Evolutionary conservation across 2,329 filamentous ascomycete genomes (phyloP).

Genomic region (Verruconis gallopava): DNA sequence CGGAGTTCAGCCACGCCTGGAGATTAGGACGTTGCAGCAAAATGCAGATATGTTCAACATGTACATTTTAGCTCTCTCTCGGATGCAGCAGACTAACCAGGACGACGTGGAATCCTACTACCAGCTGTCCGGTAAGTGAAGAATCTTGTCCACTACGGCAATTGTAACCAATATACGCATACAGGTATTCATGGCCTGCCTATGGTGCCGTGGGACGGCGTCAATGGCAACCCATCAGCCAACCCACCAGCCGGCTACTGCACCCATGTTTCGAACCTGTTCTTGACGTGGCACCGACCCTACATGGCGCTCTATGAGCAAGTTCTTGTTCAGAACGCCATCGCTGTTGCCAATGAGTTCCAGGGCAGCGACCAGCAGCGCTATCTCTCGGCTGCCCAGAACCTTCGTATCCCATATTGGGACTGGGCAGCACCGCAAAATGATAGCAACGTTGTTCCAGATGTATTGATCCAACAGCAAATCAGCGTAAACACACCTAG

Average conservation of each 20-base stretch:
- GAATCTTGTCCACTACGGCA: slow-evolving; percentile 19
- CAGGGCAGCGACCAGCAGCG: not conserved
- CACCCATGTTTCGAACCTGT: slow-evolving; percentile 62
- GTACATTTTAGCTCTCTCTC: slow-evolving; percentile 59
- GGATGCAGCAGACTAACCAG: slow-evolving; percentile 56
- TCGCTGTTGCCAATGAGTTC: slow-evolving; percentile 6
- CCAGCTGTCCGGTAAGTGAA: slow-evolving; percentile 51
- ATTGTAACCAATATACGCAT: slow-evolving; percentile 4
- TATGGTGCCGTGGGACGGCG: slow-evolving; percentile 40
- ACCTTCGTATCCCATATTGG: slow-evolving; percentile 9
- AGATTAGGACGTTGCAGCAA: slow-evolving; percentile 55
- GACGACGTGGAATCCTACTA: slow-evolving; percentile 57
- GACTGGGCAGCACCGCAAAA: slow-evolving; percentile 8
- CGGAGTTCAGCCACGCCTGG: slow-evolving; percentile 37
- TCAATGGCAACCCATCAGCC: slow-evolving; percentile 35
- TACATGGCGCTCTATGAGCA: slow-evolving; percentile 53
- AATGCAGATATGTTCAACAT: slow-evolving; percentile 56
- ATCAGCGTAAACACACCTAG: slow-evolving; percentile 26
- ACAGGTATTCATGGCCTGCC: slow-evolving; percentile 69
- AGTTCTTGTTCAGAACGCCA: slow-evolving; percentile 3
- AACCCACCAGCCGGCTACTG: slow-evolving; percentile 51
- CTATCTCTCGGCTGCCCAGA: slow-evolving; percentile 2
- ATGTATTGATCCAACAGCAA: slow-evolving; percentile 21
- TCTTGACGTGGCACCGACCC: slow-evolving; percentile 75
- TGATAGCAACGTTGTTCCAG: slow-evolving; percentile 21